A percentile compares a stretch with the other conserved stretches of the same genome.
phyloP scores from a whole-genome alignment of 352 stramenopile genomes.

The Pythium sp. region DNA sequence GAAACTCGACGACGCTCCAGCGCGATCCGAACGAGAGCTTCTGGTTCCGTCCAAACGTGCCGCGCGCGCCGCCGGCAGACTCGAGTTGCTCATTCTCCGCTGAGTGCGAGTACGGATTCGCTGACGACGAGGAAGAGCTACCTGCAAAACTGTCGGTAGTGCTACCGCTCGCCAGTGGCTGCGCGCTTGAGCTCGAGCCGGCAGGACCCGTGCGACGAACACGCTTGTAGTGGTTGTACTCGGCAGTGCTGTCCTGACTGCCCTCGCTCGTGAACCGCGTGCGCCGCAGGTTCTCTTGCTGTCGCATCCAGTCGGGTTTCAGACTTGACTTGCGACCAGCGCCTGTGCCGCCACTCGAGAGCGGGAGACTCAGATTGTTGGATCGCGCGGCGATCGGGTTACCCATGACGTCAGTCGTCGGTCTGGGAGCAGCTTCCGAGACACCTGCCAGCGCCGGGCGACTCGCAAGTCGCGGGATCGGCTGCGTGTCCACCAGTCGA shows the following conservation, averaged over 20 bases:
- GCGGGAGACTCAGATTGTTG: slow-evolving; percentile 10
- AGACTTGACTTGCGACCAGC: slow-evolving; percentile 29
- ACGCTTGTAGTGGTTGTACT: slow-evolving; percentile 47
- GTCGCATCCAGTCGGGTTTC: slow-evolving; percentile 72
- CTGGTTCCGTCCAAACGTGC: slow-evolving; percentile 61
- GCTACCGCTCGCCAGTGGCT: not conserved
- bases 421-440: not conserved
- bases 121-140: not conserved
- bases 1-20: slow-evolving; percentile 59
- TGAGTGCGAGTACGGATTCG: not conserved
- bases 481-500: slow-evolving; percentile 23
- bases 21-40: slow-evolving; percentile 55
- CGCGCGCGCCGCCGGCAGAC: slow-evolving; percentile 36
- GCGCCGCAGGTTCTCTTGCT: slow-evolving; percentile 53
- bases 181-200: not conserved
- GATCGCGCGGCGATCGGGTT: slow-evolving; percentile 7
- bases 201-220: slow-evolving; percentile 7
- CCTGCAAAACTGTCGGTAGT: not conserved
- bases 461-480: slow-evolving; percentile 25
- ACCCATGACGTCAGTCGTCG: slow-evolving; percentile 9
- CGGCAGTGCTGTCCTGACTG: slow-evolving; percentile 40
- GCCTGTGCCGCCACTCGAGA: slow-evolving; percentile 5
- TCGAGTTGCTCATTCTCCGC: slow-evolving; percentile 31
- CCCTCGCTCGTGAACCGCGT: slow-evolving; percentile 59
- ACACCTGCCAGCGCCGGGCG: slow-evolving; percentile 10